Evolutionary conservation across 768 basidiomycete species (phyloP), one percentile per base, ranked within the genome.

Genomic region (Hysterangium stoloniferum): DNA sequence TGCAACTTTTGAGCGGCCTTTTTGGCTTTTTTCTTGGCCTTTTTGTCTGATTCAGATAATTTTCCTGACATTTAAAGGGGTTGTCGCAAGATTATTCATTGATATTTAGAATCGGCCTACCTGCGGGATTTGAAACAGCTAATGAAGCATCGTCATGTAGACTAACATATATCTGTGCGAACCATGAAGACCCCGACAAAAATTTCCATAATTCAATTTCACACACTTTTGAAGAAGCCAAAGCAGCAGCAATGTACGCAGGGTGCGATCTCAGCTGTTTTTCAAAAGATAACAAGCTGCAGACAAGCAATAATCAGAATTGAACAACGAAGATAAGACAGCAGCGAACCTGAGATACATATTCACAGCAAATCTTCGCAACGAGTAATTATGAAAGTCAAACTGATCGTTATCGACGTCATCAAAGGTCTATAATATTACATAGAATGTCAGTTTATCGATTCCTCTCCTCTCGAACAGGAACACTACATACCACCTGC

Each of bases 371-470:
- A 83, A 87, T 58, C 88, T 92, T 47, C 96, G 82, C 57, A 97
- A 57, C 57, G 89, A 89, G 65, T 97, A 99, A 6, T 86, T 81
- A 64, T 99, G 96, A 74, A 99, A 99, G 65, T 99, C 96, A 58
- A 86, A 97, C 66, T 98, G 93, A 60, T 96, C 94, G 57, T 97
- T 92, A 56, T 96, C 91, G 56, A 87, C 78, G 46, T 86, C 86
- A 47, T 84, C 76, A 64, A 95, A 97, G 13, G 83, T 68, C 88
- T 89, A 53, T 34, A 25, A 43, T 28, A n/a, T 13, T 37, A n/a
- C 9, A 2, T 28, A 1, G 38, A 46, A n/a, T n/a, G n/a, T n/a
- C 20, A 37, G 29, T 48, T 46, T 38, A 40, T 54, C 11, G 19
- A 22, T 37, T 20, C 24, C 12, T 11, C 32, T 5, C 2, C 6